These are phyloP conservation scores for Brasilioporus rufonigricans DNA, from an alignment of 768 basidiomycete species.

Conservation along the genomic window DNA sequence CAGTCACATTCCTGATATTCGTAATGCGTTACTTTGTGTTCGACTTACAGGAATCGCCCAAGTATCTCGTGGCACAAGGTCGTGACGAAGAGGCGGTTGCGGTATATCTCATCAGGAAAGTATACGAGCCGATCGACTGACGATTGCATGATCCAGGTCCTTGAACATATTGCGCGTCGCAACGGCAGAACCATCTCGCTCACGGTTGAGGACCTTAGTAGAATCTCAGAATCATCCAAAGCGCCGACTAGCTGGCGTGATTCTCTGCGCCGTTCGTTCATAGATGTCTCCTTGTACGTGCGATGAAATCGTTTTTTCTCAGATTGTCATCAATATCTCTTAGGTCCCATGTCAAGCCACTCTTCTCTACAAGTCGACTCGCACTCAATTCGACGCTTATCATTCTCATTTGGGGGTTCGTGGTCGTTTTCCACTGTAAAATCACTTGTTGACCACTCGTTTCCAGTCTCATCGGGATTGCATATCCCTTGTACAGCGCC, in stretches of 20 bases:
- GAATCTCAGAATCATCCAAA: constrained; percentile 23
- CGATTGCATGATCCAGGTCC: constrained; percentile 32
- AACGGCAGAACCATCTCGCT: constrained; percentile 47
- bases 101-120: constrained; percentile 21
- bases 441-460: neutral
- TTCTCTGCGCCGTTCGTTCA: constrained; percentile 34
- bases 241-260: constrained; percentile 18
- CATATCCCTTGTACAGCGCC: constrained; percentile 51
- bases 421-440: neutral
- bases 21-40: constrained; percentile 55
- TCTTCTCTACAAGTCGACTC: constrained; percentile 45
- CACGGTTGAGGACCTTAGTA: constrained; percentile 43
- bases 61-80: constrained; percentile 56
- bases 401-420: constrained; percentile 52
- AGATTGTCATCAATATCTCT: neutral
- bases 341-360: constrained; percentile 46
- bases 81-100: constrained; percentile 55
- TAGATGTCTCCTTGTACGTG: constrained; percentile 40
- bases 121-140: neutral
- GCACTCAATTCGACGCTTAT: constrained; percentile 46
- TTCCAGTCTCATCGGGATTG: constrained; percentile 46
- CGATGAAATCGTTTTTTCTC: neutral
- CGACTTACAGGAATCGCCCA: constrained; percentile 59
- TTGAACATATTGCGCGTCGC: constrained; percentile 45
- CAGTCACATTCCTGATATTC: constrained; percentile 52